Evolutionary conservation across 352 stramenopile genomes (phyloP), one percentile per base, ranked within the genome.

Genomic region (Phytophthora cryptogea): DNA sequence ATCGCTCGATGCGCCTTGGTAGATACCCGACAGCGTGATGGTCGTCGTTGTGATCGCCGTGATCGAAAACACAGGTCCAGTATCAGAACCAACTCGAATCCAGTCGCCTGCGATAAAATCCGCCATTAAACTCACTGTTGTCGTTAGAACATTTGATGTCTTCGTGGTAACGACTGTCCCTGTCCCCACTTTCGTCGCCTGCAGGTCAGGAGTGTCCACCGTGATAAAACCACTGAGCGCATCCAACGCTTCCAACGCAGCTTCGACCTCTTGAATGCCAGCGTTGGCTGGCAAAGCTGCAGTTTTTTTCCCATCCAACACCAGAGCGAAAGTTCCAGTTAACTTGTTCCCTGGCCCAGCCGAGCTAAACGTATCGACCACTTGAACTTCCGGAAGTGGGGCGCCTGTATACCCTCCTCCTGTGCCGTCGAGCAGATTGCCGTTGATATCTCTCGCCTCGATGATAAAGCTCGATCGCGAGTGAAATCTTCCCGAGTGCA

Each of bases 21-120:
- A 99, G 28, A 87, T 82, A 1, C 76, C 88, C 9, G 93, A 98
- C 13, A 99, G 73, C 16, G 78, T 94, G 17, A 98, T 90, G 2
- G 56, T 67, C 10, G 78, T 74, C 2, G 70, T 33, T 9, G 72
- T 75, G 32, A 97, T 92, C 11, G 68, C 72, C 4, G 75, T 59
- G 16, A 97, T 83, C 0, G 86, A 88, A 61, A 97, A 98, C 14
- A 98, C 87, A 4, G 80, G 85, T 0, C 92, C 94, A 20, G 70
- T 74, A 17, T 49, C 56, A 32, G 89, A 83, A 9, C 77, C 87
- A 5, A 99, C 68, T 10, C 96, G 90, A 47, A 99, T 97, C 94
- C 94, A 99, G 59, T 98, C 92, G 10, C 87, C 90, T 30, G 90
- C 66, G 7, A 55, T 40, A 28, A 98, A 97, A 27, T 77, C 70